Evolutionary conservation across 352 stramenopile species (phyloP), one percentile per base, ranked within the genome.

Genomic region (Globisporangium ultimum): DNA sequence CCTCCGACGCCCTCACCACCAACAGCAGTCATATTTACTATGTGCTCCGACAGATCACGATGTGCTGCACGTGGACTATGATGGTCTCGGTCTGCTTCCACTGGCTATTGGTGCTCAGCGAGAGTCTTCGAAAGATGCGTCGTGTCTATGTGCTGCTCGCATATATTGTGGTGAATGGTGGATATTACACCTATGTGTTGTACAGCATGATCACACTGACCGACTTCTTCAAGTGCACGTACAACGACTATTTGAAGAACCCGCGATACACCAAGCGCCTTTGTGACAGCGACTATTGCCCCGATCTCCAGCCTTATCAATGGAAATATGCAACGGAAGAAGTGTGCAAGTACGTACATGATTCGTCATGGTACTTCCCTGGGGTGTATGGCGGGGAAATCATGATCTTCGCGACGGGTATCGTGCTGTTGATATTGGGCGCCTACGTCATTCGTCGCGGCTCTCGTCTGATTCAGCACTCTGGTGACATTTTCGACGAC

Each of bases 201-300:
- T 89, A 89, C 38, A 71, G 71, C 10, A 70, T 93, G 34, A 74
- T 95, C 48, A 86, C 72, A 14, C 72, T 93, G 58, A 88, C 74
- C 0, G 73, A 85, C 53, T 84, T 95, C 48, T 87, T 88, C 76
- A 92, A 92, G 63, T 95, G 86, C 65, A 72, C 86, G 21, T 95
- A 95, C 66, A 76, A 91, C 52, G 86, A 95, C 58, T 95, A 95
- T 69, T 67, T 95, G 18, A 89, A 88, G 70, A 95, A 95, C 61
- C 82, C 80, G 8, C 77, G 79, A 40, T 91, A 91, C 65, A 77
- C 58, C 36, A 73, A 79, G 56, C 78, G 75, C 7, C 54, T 90
- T 55, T 92, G 80, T 46, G 77, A 85, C 20, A 72, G 74, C 21
- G 82, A 92, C 66, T 92, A 89, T 53, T 91, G 80, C 34, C 84